These are phyloP conservation scores for Lactarius hatsudake DNA, from an alignment of 768 basidiomycete species.

Conservation along the genomic window DNA sequence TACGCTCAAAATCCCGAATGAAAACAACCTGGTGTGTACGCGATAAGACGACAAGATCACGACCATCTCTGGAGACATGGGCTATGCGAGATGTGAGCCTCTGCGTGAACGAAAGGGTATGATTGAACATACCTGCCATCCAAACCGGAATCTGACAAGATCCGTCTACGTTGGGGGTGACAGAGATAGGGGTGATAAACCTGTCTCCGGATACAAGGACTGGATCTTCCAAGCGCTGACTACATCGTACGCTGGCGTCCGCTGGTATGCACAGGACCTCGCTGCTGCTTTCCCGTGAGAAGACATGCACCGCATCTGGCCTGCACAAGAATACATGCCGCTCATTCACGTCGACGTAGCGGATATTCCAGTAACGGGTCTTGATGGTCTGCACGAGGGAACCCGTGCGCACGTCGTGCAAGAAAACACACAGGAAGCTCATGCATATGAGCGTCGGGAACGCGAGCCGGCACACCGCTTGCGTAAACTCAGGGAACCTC, in stretches of 20 bases:
- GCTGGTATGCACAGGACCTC: conserved; percentile 50
- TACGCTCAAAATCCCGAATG: conserved; percentile 35
- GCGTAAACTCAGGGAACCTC: conserved; percentile 39
- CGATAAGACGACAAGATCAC: conserved; percentile 34
- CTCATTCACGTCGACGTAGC: conserved; percentile 63
- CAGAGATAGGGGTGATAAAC: background rate
- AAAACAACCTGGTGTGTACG: conserved; percentile 31
- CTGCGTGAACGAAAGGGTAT: background rate
- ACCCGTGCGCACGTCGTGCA: conserved; percentile 63
- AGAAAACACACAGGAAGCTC: conserved; percentile 43
- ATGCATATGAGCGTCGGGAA: conserved; percentile 61
- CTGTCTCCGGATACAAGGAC: background rate
- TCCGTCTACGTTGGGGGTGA: background rate
- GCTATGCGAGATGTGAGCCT: conserved; percentile 27
- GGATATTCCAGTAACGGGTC: conserved; percentile 36
- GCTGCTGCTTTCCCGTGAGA: conserved; percentile 32
- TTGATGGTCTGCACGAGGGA: conserved; percentile 46
- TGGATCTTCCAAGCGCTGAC: conserved; percentile 9
- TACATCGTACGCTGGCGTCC: background rate
- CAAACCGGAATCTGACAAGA: background rate
- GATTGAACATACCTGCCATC: conserved; percentile 1
- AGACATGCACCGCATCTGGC: background rate
- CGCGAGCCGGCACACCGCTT: conserved; percentile 58
- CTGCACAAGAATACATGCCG: conserved; percentile 59
- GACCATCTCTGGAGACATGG: conserved; percentile 38